Base-by-base conservation (phyloP, 2,329 filamentous ascomycete species). In the Hortaea werneckii region DNA sequence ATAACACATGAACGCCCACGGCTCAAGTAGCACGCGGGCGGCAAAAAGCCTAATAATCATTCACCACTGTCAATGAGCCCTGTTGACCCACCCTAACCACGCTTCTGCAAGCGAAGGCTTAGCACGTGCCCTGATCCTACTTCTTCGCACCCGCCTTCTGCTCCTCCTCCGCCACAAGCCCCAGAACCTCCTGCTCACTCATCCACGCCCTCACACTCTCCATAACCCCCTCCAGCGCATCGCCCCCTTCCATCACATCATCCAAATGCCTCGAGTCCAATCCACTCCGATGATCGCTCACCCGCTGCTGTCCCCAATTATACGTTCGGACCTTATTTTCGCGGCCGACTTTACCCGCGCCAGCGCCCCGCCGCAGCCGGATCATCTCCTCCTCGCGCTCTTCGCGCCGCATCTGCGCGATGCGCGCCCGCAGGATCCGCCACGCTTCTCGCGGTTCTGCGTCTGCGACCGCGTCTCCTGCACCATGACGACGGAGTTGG, bases 311-410 rank as follows among this genome's bases (percentile, higher is more conserved):
- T 4, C 73, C 72, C 65, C 73, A 85, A 64, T 95, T 95, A 66
- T 95, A 95, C 0, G 89, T 95, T 50, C 89, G 75, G 48, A 98
- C 83, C 71, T 98, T 98, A 69, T 96, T 88, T 40, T 87, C 87
- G 37, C 92, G 77, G 5, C 89, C 92, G 69, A 92, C 89, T 58
- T 83, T 77, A 6, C 74, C 83, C 46, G 88, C 81, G 54, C 85
- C 81, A 52, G 88, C 87, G 52, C 82, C 87, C 61, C 88, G 78
- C 45, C 89, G 75, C 65, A 96, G 64, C 20, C 73, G 75, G 12
- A 82, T 74, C 28, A 89, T 77, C 63, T 90, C 81, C 56, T 87
- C 86, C 65, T 98, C 90, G 29, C 87, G 78, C 53, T 83, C 82
- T 63, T 95, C 89, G 40, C 88, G 77, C 47, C 84, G 76, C 57